Conservation (phyloP, 768 basidiomycete species). For the Boletellus ananiceps region DNA sequence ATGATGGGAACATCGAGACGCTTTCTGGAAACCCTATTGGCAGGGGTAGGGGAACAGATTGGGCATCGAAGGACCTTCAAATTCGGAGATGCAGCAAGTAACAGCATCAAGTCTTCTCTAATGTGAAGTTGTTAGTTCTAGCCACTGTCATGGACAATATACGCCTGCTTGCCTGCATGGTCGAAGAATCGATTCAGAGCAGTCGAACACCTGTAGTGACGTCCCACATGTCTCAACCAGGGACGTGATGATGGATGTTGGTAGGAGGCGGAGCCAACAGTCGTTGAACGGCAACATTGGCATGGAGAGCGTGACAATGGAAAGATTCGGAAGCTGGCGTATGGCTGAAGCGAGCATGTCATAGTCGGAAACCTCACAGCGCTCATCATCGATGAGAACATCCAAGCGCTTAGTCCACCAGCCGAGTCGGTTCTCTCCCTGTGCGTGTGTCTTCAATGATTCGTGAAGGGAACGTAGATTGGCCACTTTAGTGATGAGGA, state of each 20-base stretch:
- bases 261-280: constrained; percentile 27
- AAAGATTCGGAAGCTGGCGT: constrained; percentile 25
- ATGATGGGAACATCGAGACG: constrained; percentile 25
- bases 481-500: constrained; percentile 20
- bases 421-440: constrained; percentile 10
- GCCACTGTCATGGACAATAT: neutral
- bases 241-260: constrained; percentile 16
- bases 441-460: constrained; percentile 10
- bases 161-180: constrained; percentile 23
- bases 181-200: constrained; percentile 28
- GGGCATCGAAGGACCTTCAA: constrained; percentile 27
- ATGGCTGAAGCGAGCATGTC: constrained; percentile 20
- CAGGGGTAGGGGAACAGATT: constrained; percentile 23
- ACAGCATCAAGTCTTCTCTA: constrained; percentile 28
- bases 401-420: constrained; percentile 29
- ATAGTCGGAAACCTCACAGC: constrained; percentile 23
- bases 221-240: constrained; percentile 25
- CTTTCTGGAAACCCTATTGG: constrained; percentile 14
- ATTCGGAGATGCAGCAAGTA: constrained; percentile 25
- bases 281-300: constrained; percentile 23
- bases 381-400: constrained; percentile 23
- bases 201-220: constrained; percentile 26
- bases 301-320: constrained; percentile 23
- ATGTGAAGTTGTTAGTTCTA: neutral
- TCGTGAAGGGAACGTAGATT: constrained; percentile 13